These are phyloP conservation scores for Apiospora phragmitis DNA, from an alignment of 2,329 filamentous ascomycete species.

Conservation along the genomic window DNA sequence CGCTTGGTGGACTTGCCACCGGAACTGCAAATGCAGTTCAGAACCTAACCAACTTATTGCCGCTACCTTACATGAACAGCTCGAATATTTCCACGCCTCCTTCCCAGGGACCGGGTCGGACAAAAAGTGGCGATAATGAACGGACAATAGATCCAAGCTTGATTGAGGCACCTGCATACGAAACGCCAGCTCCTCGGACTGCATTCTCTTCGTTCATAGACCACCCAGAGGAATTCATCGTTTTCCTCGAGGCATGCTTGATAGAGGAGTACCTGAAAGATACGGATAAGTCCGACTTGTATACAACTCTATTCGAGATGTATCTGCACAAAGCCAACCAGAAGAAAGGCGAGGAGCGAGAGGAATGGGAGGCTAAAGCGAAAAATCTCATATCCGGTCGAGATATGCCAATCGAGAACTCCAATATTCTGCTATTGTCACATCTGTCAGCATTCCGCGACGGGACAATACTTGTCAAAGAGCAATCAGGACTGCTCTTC, in stretches of 20 bases:
- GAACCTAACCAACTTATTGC: conserved; percentile 80
- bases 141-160: conserved; percentile 52
- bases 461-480: conserved; percentile 88
- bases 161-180: conserved; percentile 60
- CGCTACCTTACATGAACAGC: conserved; percentile 80
- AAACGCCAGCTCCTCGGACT: conserved; percentile 77
- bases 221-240: conserved; percentile 86
- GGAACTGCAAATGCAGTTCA: conserved; percentile 77
- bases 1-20: conserved; percentile 39
- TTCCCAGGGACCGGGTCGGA: conserved; percentile 48
- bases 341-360: conserved; percentile 65
- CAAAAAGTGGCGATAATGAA: conserved; percentile 54
- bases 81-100: conserved; percentile 56
- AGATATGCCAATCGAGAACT: conserved; percentile 85
- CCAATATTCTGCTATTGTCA: conserved; percentile 89
- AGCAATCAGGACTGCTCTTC: conserved; percentile 86
- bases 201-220: conserved; percentile 98
- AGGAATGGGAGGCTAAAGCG: conserved; percentile 87
- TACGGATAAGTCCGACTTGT: conserved; percentile 79
- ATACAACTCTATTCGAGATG: conserved; percentile 97
- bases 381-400: conserved; percentile 83
- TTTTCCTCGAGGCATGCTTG: conserved; percentile 87
- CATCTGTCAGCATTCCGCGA: conserved; percentile 88
- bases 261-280: conserved; percentile 69
- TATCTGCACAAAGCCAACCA: conserved; percentile 87